Evolutionary conservation across 805 yeast genomes (phyloP).

Genomic region (Yamadazyma phyllophila): DNA sequence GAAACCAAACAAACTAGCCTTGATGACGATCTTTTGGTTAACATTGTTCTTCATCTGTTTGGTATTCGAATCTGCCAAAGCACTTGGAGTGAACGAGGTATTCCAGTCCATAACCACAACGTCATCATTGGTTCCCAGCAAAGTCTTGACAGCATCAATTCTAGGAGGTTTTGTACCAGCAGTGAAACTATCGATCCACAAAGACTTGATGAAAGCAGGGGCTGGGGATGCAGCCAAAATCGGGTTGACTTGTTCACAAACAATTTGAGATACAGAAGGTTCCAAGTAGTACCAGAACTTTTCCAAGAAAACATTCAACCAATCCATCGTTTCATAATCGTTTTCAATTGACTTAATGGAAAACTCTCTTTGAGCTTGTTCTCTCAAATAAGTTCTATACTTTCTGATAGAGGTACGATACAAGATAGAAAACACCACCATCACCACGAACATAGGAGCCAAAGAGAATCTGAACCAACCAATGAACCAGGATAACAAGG

Average conservation of each 20-base stretch:
- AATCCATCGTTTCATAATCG: conserved; percentile 92
- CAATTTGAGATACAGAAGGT: conserved; percentile 83
- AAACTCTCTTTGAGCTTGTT: conserved; percentile 81
- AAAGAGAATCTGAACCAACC: conserved; percentile 77
- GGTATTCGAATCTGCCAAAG: conserved; percentile 75
- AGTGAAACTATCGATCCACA: conserved; percentile 87
- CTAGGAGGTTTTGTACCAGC: conserved; percentile 96
- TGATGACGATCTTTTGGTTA: conserved; percentile 76
- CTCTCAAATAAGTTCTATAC: conserved; percentile 71
- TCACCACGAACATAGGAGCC: conserved; percentile 77
- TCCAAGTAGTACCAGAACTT: conserved; percentile 92
- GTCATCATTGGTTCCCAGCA: conserved; percentile 86
- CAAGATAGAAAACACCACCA: conserved; percentile 58
- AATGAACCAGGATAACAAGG: conserved; percentile 68
- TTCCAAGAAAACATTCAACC: conserved; percentile 86
- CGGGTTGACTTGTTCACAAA: conserved; percentile 82
- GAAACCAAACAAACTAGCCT: conserved; percentile 79
- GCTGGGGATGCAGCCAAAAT: conserved; percentile 71
- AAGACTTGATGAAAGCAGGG: conserved; percentile 78
- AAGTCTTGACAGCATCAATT: conserved; percentile 83
- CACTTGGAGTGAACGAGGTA: conserved; percentile 89
- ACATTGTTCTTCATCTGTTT: conserved; percentile 83
- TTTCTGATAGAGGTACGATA: conserved; percentile 84
- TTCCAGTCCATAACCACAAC: conserved; percentile 98
- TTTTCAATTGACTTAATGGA: conserved; percentile 77